Base-by-base conservation (phyloP, 495 filamentous ascomycete species). In the Neurospora sp. region DNA sequence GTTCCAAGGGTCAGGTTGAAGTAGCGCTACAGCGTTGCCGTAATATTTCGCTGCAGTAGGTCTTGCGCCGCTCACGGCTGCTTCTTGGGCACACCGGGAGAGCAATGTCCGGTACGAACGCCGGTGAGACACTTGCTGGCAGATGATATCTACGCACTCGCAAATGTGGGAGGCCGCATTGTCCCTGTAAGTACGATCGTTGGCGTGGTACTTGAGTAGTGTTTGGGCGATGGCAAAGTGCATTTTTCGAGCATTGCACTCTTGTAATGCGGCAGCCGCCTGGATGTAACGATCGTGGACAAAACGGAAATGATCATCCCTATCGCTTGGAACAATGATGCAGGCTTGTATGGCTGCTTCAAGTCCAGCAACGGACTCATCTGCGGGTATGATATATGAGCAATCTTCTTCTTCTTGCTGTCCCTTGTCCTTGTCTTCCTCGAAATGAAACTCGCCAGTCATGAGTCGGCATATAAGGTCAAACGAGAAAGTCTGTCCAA, bases 171-270 rank as follows among this genome's bases (percentile, higher is more conserved):
- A 87, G 44, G 92, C 91, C 71, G 90, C 89, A 49, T 87, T 89
- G 76, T 94, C 92, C n/a, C 88, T 87, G 6, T 80, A 77, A 72
- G 85, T 84, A 12, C 87, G 84, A 69, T 91, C 87, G 14, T 85
- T 78, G 54, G 86, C 83, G 71, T 89, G 87, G 75, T 93, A 88
- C 73, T 92, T 91, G 81, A 93, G 88, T 76, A 96, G 87, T 0
- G 88, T 91, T 76, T 93, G 90, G 0, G 93, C 92, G 72, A 97
- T 92, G 54, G 93, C 87, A 74, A 93, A 97, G 81, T 97, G 93
- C 94, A 97, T 97, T 77, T 90, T 91, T 70, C 88, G 83, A 31
- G 88, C 84, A 72, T 92, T 88, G 74, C 88, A 90, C 82, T 94
- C 91, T 46, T 86, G 89, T 71, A 97, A 83, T 3, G 83, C 82